Base-by-base conservation (phyloP, 768 basidiomycete species). In the Arthromyces matolae region DNA sequence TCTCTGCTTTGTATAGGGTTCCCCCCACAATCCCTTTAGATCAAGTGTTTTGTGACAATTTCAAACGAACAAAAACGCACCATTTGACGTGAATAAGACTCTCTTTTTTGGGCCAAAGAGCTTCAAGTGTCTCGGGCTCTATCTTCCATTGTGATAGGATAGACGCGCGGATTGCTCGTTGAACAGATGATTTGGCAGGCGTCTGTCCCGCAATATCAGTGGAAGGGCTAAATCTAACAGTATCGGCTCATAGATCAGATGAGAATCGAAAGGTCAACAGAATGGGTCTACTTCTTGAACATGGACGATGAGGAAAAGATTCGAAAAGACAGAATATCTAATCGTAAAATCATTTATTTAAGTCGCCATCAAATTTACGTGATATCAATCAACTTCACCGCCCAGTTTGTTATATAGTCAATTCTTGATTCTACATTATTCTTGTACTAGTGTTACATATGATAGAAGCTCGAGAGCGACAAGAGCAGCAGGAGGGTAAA, bases 31-130 rank as follows among this genome's bases (percentile, higher is more conserved):
- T 53, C n/a, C n/a, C n/a, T n/a, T n/a, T n/a, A n/a, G 51, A 60
- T 55, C 23, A 55, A 59, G 43, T 49, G 22, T 29, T 55, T 33
- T 55, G 43, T 38, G 47, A 34, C 36, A 42, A 39, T 32, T 51
- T 29, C 25, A 29, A n/a, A 41, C 35, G 28, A 37, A 46, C 51
- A 19, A 20, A 62, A 35, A 75, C 79, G 55, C 66, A 93, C 95
- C 96, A 98, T 75, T 98, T 98, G 51, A 93, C 90, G 59, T 89
- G 86, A 4, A 88, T 84, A 38, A 97, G 73, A 2, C 85, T 78
- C 73, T 97, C 95, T 76, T 98, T 99, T 88, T 98, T 99, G 3
- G 94, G 92, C 96, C 96, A 99, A 42, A 99, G 79, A 58, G 79
- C 79, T 62, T 99, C 96, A 24, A 98, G 71, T 2, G 84, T 81